Percentiles rank a stretch among this genome's conserved stretches.
Conservation (phyloP, 2,329 filamentous ascomycete species). For the Neonectria punicea region DNA sequence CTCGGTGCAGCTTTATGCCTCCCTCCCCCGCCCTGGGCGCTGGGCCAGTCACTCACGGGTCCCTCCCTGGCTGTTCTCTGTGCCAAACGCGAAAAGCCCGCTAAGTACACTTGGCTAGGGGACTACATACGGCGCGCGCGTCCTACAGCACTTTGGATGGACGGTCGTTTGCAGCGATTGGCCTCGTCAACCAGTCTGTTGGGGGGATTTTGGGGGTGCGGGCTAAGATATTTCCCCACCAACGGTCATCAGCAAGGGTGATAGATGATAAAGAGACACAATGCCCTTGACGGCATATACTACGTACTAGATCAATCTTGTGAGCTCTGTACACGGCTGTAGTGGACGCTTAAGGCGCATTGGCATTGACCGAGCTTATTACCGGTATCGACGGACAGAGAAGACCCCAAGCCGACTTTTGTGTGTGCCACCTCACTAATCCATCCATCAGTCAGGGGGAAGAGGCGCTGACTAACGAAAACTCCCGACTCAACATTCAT, state of each 20-base stretch:
- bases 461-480: slow-evolving; percentile 12
- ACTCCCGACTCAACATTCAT: slow-evolving; percentile 13
- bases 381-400: slow-evolving; percentile 11
- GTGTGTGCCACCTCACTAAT: slow-evolving; percentile 6
- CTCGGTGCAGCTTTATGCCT: slow-evolving; percentile 46
- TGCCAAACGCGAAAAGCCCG: background rate
- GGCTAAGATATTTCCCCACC: slow-evolving; percentile 27
- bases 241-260: slow-evolving; percentile 12
- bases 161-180: slow-evolving; percentile 14
- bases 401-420: slow-evolving; percentile 14
- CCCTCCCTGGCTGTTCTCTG: too few species aligned
- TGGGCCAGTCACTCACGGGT: background rate
- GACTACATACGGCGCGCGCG: slow-evolving; percentile 22
- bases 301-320: background rate
- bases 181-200: slow-evolving; percentile 40
- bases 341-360: background rate
- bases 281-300: background rate
- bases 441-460: background rate
- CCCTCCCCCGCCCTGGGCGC: slow-evolving; percentile 32
- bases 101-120: background rate
- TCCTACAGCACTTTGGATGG: slow-evolving; percentile 22
- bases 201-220: slow-evolving; percentile 38
- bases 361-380: slow-evolving; percentile 5
- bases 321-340: background rate
- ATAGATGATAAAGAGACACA: background rate